These are phyloP conservation scores for Sesbania bispinosa DNA, from an alignment of 306 rosid species.

Conservation along the genomic window DNA sequence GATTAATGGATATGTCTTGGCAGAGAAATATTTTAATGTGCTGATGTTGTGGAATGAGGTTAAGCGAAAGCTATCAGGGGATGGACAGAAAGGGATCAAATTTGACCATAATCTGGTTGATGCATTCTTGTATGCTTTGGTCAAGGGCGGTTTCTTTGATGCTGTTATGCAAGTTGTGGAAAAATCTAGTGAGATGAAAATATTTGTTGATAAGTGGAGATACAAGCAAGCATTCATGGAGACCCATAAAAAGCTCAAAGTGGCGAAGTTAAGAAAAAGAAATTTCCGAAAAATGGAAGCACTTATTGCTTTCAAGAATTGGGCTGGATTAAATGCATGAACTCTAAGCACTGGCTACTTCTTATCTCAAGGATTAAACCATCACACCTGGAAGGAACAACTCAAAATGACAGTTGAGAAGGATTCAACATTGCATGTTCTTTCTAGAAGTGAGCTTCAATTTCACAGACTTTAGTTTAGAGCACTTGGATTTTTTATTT, in stretches of 20 bases:
- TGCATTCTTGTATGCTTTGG: constrained; percentile 84
- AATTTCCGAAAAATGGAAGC: constrained; percentile 81
- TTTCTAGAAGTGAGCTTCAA: constrained; percentile 6
- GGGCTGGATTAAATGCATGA: constrained; percentile 90
- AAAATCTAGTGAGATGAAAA: constrained; percentile 80
- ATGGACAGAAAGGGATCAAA: constrained; percentile 63
- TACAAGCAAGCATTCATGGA: constrained; percentile 98
- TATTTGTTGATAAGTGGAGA: constrained; percentile 95
- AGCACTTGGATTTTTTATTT: constrained; percentile 5
- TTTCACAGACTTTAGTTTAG: background rate
- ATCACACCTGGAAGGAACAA: constrained; percentile 14
- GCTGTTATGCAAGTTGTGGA: constrained; percentile 95
- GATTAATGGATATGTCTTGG: constrained; percentile 74
- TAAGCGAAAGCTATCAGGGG: constrained; percentile 51
- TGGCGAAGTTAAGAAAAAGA: constrained; percentile 68
- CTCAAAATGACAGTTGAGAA: constrained; percentile 8
- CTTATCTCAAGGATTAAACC: constrained; percentile 3
- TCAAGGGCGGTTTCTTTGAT: constrained; percentile 95
- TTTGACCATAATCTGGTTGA: constrained; percentile 76
- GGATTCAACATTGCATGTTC: constrained; percentile 11
- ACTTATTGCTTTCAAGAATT: constrained; percentile 86
- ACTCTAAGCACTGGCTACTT: background rate
- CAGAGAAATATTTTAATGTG: constrained; percentile 75
- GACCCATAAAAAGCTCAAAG: constrained; percentile 84
- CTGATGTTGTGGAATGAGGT: constrained; percentile 94